Evolutionary conservation across 2,329 filamentous ascomycete genomes (phyloP).

Genomic region (Claviceps lovelessii): DNA sequence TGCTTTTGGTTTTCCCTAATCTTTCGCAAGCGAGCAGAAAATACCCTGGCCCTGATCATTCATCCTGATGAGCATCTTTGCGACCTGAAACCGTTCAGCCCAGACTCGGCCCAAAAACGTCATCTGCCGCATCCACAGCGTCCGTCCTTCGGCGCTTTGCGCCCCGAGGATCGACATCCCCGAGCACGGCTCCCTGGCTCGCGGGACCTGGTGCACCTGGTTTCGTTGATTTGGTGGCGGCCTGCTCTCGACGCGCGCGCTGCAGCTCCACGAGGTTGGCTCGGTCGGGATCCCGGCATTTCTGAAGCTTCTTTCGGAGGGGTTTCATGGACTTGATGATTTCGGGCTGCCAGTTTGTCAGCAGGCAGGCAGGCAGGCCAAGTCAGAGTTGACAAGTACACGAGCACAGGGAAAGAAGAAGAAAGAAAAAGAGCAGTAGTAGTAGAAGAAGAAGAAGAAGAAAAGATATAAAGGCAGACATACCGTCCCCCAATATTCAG

Average conservation of each 20-base stretch:
- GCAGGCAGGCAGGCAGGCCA: neutral
- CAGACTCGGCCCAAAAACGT: slow-evolving; percentile 32
- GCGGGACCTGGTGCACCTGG: slow-evolving; percentile 16
- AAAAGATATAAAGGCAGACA: slow-evolving; percentile 7
- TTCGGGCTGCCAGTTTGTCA: slow-evolving; percentile 24
- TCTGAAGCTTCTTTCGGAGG: slow-evolving; percentile 54
- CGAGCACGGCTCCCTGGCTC: slow-evolving; percentile 34
- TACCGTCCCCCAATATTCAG: slow-evolving; percentile 40
- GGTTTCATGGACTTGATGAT: slow-evolving; percentile 34
- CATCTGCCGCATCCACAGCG: slow-evolving; percentile 18
- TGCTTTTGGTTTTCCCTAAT: too few relatives aligned
- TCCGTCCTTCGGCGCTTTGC: slow-evolving; percentile 32
- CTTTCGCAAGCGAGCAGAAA: too few relatives aligned
- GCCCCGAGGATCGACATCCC: slow-evolving; percentile 23
- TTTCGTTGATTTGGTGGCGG: slow-evolving; percentile 31
- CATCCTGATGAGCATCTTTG: neutral
- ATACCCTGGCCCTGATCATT: too few relatives aligned
- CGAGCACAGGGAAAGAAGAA: neutral
- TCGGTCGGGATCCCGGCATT: slow-evolving; percentile 60
- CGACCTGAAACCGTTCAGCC: neutral
- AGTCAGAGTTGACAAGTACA: too few relatives aligned
- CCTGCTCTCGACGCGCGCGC: slow-evolving; percentile 44
- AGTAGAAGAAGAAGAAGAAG: neutral
- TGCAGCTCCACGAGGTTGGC: slow-evolving; percentile 58
- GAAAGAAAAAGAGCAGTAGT: neutral